phyloP scores from a whole-genome alignment of 768 basidiomycete genomes.

The Pleurotus tuber-regium region DNA sequence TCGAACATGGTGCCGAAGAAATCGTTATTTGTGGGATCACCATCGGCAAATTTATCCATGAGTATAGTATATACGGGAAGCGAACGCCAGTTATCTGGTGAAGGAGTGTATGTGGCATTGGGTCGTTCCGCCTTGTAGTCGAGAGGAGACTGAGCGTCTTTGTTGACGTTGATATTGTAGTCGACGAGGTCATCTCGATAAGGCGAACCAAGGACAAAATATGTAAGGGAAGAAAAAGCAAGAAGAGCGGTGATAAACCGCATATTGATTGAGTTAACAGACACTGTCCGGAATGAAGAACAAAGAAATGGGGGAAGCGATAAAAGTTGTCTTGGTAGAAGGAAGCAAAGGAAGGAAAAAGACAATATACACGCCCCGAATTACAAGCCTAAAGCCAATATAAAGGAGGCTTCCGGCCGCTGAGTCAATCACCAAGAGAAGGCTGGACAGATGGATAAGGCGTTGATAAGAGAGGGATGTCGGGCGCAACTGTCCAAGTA shows the following conservation, averaged over 20 bases:
- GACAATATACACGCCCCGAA: not conserved
- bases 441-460: too few relatives aligned
- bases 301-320: slow-evolving; percentile 19
- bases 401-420: too few relatives aligned
- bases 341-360: slow-evolving; percentile 14
- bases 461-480: too few relatives aligned
- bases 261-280: slow-evolving; percentile 28
- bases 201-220: slow-evolving; percentile 53
- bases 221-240: slow-evolving; percentile 34
- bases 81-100: slow-evolving; percentile 83
- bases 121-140: slow-evolving; percentile 64
- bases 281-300: slow-evolving; percentile 10
- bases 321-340: slow-evolving; percentile 12
- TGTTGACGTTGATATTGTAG: slow-evolving; percentile 80
- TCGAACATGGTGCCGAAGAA: slow-evolving; percentile 80
- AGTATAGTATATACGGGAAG: slow-evolving; percentile 80
- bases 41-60: slow-evolving; percentile 93
- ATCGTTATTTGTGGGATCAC: slow-evolving; percentile 90
- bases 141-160: slow-evolving; percentile 61
- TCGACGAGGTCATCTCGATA: slow-evolving; percentile 63
- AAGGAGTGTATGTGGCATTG: slow-evolving; percentile 69
- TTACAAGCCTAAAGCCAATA: not conserved
- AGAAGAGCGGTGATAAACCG: slow-evolving; percentile 40
- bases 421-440: not conserved
- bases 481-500: too few relatives aligned